A percentile compares a stretch with the other conserved stretches of the same genome.
These are phyloP conservation scores for Phytopythium montanum DNA, from an alignment of 352 stramenopile genomes.

Conservation along the genomic window DNA sequence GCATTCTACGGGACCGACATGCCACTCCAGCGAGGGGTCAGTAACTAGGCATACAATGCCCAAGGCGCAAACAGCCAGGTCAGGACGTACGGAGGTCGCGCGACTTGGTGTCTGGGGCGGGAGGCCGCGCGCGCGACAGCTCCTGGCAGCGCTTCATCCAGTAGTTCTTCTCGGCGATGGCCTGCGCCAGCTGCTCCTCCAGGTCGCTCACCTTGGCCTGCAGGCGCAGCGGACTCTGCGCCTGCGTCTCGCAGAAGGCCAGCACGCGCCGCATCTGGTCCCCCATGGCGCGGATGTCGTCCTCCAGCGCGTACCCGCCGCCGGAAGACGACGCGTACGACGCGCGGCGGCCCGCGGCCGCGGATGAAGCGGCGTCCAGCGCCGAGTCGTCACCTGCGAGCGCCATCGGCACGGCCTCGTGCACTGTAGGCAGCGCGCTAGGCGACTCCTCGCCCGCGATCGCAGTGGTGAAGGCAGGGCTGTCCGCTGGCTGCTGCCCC, in stretches of 20 bases:
- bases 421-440: conserved; percentile 21
- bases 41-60: neutral
- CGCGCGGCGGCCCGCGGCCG: conserved; percentile 21
- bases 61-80: conserved; percentile 1
- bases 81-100: conserved; percentile 23
- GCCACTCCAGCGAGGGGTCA: neutral
- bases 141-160: conserved; percentile 87
- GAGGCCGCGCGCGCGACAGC: conserved; percentile 37
- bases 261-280: conserved; percentile 82
- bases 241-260: conserved; percentile 70
- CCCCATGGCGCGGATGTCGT: conserved; percentile 74
- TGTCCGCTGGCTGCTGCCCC: neutral
- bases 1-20: conserved; percentile 19
- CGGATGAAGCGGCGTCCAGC: too few species aligned
- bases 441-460: neutral
- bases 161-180: conserved; percentile 86
- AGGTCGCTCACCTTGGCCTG: conserved; percentile 79
- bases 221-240: conserved; percentile 66
- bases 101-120: conserved; percentile 16
- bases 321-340: conserved; percentile 45
- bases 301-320: conserved; percentile 53
- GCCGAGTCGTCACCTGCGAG: conserved; percentile 7
- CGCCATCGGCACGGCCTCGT: conserved; percentile 17
- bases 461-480: too few species aligned
- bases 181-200: conserved; percentile 70